Evolutionary conservation across 352 stramenopile genomes (phyloP).

Genomic region (Phytophthora quininea): DNA sequence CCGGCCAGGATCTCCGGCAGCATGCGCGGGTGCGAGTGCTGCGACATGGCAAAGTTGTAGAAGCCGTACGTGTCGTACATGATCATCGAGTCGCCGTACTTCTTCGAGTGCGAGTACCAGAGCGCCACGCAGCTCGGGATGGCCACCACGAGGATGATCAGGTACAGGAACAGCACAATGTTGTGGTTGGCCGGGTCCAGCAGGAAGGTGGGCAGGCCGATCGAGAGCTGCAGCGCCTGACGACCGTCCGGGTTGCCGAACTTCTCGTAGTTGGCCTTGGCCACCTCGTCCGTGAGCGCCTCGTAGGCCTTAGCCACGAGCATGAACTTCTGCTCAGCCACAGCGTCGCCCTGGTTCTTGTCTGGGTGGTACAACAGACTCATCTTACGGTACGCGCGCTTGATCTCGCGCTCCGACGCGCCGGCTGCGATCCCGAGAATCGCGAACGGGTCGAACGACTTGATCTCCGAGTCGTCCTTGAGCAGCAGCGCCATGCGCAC

Average conservation of each 20-base stretch:
- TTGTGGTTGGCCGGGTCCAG: constrained; percentile 98
- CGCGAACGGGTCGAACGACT: constrained; percentile 97
- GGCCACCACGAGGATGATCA: constrained; percentile 98
- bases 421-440: constrained; percentile 95
- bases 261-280: constrained; percentile 98
- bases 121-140: constrained; percentile 95
- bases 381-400: constrained; percentile 94
- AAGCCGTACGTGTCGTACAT: constrained; percentile 99
- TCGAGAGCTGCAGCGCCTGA: constrained; percentile 95
- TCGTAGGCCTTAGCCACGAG: constrained; percentile 96
- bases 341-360: constrained; percentile 97
- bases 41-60: constrained; percentile 97
- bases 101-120: constrained; percentile 97
- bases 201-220: constrained; percentile 98
- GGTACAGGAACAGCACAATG: constrained; percentile 97
- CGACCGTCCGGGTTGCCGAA: constrained; percentile 99
- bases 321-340: constrained; percentile 99
- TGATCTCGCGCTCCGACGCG: constrained; percentile 95
- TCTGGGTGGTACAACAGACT: constrained; percentile 93
- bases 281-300: constrained; percentile 95
- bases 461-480: constrained; percentile 96
- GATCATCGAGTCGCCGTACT: constrained; percentile 99
- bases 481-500: constrained; percentile 92
- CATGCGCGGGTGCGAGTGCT: constrained; percentile 94
- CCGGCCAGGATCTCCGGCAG: constrained; percentile 95